phyloP scores from a whole-genome alignment of 2,329 filamentous ascomycete genomes.

The Zymoseptoria pseudotritici region DNA sequence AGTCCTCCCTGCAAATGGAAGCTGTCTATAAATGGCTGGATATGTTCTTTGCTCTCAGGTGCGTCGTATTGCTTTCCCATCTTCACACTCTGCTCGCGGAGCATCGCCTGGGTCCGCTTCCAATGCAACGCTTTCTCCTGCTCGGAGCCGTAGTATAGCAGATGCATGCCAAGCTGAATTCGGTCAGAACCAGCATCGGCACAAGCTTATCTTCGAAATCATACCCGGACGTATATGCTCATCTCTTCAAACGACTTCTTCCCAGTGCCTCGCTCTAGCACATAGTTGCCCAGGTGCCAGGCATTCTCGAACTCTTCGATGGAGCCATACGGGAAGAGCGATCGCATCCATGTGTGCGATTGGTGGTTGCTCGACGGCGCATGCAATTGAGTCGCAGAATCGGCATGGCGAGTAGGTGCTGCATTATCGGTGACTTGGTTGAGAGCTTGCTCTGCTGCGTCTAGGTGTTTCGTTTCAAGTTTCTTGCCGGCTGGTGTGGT shows the following conservation, averaged over 20 bases:
- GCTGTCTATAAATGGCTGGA: slow-evolving; percentile 35
- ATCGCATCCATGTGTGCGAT: slow-evolving; percentile 17
- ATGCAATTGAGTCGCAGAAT: slow-evolving; percentile 25
- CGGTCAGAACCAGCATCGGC: neutral
- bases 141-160: slow-evolving; percentile 36
- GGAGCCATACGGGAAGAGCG: slow-evolving; percentile 19
- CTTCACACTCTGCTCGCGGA: slow-evolving; percentile 33
- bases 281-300: slow-evolving; percentile 39
- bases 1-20: slow-evolving; percentile 31
- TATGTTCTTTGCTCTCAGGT: slow-evolving; percentile 31
- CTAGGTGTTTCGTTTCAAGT: slow-evolving; percentile 17
- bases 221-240: slow-evolving; percentile 34
- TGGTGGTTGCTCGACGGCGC: slow-evolving; percentile 17
- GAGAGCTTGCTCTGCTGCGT: slow-evolving; percentile 19
- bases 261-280: slow-evolving; percentile 36
- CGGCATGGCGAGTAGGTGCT: slow-evolving; percentile 8
- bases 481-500: neutral
- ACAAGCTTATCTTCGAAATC: neutral
- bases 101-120: slow-evolving; percentile 27
- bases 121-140: slow-evolving; percentile 34
- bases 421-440: slow-evolving; percentile 20
- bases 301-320: slow-evolving; percentile 30
- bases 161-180: slow-evolving; percentile 34
- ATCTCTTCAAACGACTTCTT: slow-evolving; percentile 36
- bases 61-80: slow-evolving; percentile 37